Evolutionary conservation across 1,139 yeast genomes (phyloP).

Genomic region (Suhomyces guaymorum): DNA sequence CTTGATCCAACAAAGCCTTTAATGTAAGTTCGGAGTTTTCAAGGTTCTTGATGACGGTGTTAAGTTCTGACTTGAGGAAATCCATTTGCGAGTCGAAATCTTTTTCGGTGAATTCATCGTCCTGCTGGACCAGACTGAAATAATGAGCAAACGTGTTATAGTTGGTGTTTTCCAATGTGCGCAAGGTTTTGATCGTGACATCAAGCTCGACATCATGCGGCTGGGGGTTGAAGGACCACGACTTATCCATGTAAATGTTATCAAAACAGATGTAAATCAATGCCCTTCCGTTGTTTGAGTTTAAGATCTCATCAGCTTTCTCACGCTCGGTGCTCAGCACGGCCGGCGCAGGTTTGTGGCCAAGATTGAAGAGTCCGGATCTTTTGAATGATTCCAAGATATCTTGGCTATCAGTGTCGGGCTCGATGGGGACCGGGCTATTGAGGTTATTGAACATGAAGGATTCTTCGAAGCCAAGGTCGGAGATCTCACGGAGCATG

Average conservation of each 20-base stretch:
- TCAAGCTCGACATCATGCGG: slow-evolving; percentile 34
- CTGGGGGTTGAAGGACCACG: slow-evolving; percentile 44
- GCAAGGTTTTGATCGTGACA: slow-evolving; percentile 39
- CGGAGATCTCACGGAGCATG: slow-evolving; percentile 32
- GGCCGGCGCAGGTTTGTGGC: slow-evolving; percentile 2
- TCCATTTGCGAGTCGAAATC: slow-evolving; percentile 36
- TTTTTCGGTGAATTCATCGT: slow-evolving; percentile 29
- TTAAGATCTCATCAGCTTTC: slow-evolving; percentile 20
- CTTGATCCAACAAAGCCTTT: slow-evolving; percentile 34
- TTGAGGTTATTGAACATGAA: slow-evolving; percentile 42
- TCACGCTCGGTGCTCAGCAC: slow-evolving; percentile 5
- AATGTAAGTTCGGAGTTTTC: slow-evolving; percentile 30
- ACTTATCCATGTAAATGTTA: slow-evolving; percentile 43
- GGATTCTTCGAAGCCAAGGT: slow-evolving; percentile 30
- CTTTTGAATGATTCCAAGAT: slow-evolving; percentile 7
- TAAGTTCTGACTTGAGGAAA: slow-evolving; percentile 33
- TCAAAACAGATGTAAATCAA: slow-evolving; percentile 45
- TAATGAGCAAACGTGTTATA: slow-evolving; percentile 39
- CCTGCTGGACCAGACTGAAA: slow-evolving; percentile 25
- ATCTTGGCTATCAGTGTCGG: slow-evolving; percentile 5
- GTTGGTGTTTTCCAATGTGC: slow-evolving; percentile 36
- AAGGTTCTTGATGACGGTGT: slow-evolving; percentile 33
- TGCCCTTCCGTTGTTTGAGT: slow-evolving; percentile 29
- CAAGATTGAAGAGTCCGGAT: slow-evolving; percentile 16
- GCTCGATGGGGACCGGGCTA: slow-evolving; percentile 10